Base-by-base conservation (phyloP, 1,284 basidiomycete genomes). In the Xerocomus minutiporus region DNA sequence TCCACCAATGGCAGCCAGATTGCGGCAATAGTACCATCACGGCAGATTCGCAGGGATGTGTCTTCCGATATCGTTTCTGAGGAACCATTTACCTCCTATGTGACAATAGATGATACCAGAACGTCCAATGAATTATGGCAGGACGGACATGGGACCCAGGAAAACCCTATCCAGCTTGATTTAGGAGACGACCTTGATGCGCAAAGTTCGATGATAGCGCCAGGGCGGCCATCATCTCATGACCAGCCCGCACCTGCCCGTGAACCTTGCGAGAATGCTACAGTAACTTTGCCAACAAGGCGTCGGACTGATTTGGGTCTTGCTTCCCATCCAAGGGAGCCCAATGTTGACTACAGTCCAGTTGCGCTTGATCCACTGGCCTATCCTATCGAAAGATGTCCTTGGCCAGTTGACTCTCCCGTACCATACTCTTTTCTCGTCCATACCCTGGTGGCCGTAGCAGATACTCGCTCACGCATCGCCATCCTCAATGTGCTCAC, bases 351-450 rank as follows among this genome's bases (percentile, higher is more conserved):
- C 44, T 75, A 76, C 57, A 52, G 55, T 31, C 54, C 66, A 50
- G 66, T 84, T 13, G 71, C 74, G 46, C 64, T 76, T 39, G 80
- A 84, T 55, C 77, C 80, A 26, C 57, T 71, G 1, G 51, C 55
- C 11, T 82, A 80, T 61, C 63, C 72, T 52, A 51, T 73, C 63
- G 56, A 65, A 38, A 46, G 53, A 17, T 51, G 57, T 44, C 71
- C 72, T 7, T 82, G 75, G 76, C 69, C 65, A 34, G 64, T 64
- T 38, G 60, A 38, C 53, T 68, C 59, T 42, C 69, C 71, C 52
- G 81, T 88, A 8, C 91, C 93, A 0, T 97, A 94, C 67, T 82
- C 87, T 2, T 89, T 95, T 60, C 78, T 97, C 23, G 83, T 86
- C 1, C 83, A 88, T 59, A 81, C 88, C 1, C 83, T 96, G 36